phyloP scores from a whole-genome alignment of 352 stramenopile species.

The Phytopythium sindhum region DNA sequence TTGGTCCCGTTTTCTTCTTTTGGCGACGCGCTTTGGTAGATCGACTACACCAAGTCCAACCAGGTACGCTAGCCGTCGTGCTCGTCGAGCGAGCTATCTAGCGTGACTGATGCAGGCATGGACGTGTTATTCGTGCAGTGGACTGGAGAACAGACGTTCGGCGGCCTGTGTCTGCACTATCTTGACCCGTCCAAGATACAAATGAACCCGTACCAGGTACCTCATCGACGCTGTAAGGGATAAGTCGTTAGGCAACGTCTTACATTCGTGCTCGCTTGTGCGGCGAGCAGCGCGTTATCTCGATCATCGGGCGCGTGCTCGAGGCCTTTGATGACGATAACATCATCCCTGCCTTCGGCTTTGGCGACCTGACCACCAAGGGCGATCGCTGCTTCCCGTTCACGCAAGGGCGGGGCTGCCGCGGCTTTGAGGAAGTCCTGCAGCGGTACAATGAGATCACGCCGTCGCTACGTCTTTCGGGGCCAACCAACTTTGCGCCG shows the following conservation, averaged over 20 bases:
- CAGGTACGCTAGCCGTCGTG: constrained; percentile 4
- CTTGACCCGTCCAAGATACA: constrained; percentile 38
- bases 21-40: neutral
- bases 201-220: constrained; percentile 64
- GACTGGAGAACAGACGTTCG: constrained; percentile 61
- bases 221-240: neutral
- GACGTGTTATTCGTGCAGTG: constrained; percentile 20
- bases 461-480: constrained; percentile 47
- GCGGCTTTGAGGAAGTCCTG: constrained; percentile 58
- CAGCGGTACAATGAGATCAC: constrained; percentile 59
- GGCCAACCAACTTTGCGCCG: constrained; percentile 71
- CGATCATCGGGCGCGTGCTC: constrained; percentile 53
- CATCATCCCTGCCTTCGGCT: constrained; percentile 69
- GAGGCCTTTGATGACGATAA: constrained; percentile 80
- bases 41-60: constrained; percentile 50
- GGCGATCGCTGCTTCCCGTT: constrained; percentile 45
- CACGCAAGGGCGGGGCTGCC: constrained; percentile 29
- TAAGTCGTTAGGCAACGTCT: neutral
- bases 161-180: constrained; percentile 50
- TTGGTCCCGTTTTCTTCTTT: too few species aligned
- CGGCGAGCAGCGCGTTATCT: constrained; percentile 37
- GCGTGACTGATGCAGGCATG: too few species aligned
- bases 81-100: too few species aligned
- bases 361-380: constrained; percentile 55
- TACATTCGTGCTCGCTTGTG: neutral